phyloP scores from a whole-genome alignment of 2,329 filamentous ascomycete species.

The Aschersonia sp. region DNA sequence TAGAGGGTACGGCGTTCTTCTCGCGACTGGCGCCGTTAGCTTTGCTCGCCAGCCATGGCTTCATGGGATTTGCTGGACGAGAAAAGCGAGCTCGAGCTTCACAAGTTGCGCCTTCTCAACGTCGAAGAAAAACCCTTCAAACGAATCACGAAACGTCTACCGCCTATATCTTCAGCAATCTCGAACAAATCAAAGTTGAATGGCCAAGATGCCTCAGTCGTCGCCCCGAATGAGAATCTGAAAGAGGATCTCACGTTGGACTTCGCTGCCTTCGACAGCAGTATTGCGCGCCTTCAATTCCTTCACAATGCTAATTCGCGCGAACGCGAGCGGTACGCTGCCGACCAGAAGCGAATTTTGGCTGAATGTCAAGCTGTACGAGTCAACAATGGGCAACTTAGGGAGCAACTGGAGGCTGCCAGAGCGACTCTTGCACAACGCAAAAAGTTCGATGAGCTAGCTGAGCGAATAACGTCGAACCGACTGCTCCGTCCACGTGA shows the following conservation, averaged over 20 bases:
- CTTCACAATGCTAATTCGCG: slow-evolving; percentile 68
- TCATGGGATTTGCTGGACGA: slow-evolving; percentile 58
- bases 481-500: slow-evolving; percentile 67
- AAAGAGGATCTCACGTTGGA: slow-evolving; percentile 77
- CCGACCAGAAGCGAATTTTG: slow-evolving; percentile 67
- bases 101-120: slow-evolving; percentile 73
- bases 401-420: slow-evolving; percentile 62
- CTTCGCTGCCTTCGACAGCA: slow-evolving; percentile 77
- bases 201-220: slow-evolving; percentile 19
- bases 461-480: slow-evolving; percentile 75
- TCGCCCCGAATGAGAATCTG: slow-evolving; percentile 36
- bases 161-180: slow-evolving; percentile 52
- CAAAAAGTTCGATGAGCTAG: slow-evolving; percentile 76
- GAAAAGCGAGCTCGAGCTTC: slow-evolving; percentile 67
- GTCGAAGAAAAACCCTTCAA: slow-evolving; percentile 90
- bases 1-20: too few relatives aligned
- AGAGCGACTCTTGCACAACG: slow-evolving; percentile 62
- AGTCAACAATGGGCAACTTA: slow-evolving; percentile 57
- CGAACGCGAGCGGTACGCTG: slow-evolving; percentile 72
- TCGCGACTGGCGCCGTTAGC: too few relatives aligned
- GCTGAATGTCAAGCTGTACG: slow-evolving; percentile 65
- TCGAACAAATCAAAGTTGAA: slow-evolving; percentile 6
- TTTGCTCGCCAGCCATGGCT: slow-evolving; percentile 17
- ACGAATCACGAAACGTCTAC: slow-evolving; percentile 69
- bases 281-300: slow-evolving; percentile 77